Conservation (phyloP, 371 early-diverging fungal genomes). For the Amoeboaphelidium occidentale region DNA sequence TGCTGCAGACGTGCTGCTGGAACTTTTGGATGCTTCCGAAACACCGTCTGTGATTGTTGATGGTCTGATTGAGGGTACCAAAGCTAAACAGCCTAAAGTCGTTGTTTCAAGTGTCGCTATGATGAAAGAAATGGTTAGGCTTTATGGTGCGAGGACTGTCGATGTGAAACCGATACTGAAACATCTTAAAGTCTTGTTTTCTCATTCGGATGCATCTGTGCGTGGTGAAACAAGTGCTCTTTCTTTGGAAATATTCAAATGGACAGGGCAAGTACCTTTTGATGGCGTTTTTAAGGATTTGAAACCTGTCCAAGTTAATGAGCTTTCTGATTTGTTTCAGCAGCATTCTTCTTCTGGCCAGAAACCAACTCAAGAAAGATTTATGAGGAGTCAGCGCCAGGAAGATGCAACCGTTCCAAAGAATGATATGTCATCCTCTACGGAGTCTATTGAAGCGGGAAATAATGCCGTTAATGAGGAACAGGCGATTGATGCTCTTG, state of each 20-base stretch:
- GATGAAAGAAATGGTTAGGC: conserved; percentile 41
- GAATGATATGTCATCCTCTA: not conserved
- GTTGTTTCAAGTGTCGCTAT: conserved; percentile 45
- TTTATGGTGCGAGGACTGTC: conserved; percentile 51
- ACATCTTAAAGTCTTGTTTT: conserved; percentile 58
- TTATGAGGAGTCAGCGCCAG: not conserved
- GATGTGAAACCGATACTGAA: conserved; percentile 59
- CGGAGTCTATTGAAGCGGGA: not conserved
- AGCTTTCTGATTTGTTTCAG: conserved; percentile 44
- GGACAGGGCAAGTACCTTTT: conserved; percentile 41
- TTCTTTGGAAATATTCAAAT: conserved; percentile 48
- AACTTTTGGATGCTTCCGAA: conserved; percentile 69
- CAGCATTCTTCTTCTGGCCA: not conserved
- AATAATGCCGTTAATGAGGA: conserved; percentile 15
- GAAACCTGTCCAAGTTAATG: conserved; percentile 40
- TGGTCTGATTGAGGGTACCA: conserved; percentile 14
- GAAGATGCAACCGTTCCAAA: conserved; percentile 5
- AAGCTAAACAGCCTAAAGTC: conserved; percentile 72
- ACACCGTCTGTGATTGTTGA: conserved; percentile 55
- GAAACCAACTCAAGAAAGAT: not conserved
- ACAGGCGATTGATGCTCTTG: conserved; percentile 37
- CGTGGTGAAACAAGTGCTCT: conserved; percentile 55
- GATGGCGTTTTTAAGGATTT: conserved; percentile 32
- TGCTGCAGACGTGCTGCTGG: conserved; percentile 48
- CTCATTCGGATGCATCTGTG: conserved; percentile 74